These are phyloP conservation scores for Lecanicillium sp. DNA, from an alignment of 2,329 filamentous ascomycete species.

Conservation along the genomic window DNA sequence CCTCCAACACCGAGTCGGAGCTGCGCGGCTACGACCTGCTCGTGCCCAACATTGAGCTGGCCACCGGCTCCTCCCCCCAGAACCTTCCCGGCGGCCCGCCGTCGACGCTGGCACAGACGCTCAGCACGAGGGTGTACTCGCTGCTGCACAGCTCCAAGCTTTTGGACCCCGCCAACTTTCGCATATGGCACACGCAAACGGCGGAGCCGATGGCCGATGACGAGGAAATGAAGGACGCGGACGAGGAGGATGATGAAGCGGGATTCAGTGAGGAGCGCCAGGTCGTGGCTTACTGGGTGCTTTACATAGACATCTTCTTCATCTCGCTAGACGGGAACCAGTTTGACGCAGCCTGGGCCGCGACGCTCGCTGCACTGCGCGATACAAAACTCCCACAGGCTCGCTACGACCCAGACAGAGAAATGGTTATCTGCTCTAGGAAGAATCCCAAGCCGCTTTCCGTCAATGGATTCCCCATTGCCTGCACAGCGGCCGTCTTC, in stretches of 20 bases:
- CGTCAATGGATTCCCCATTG: slow-evolving; percentile 63
- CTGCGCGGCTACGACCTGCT: slow-evolving; percentile 63
- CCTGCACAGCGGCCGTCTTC: slow-evolving; percentile 75
- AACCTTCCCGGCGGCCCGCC: slow-evolving; percentile 82
- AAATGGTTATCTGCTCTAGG: slow-evolving; percentile 69
- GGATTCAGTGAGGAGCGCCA: slow-evolving; percentile 29
- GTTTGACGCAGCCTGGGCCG: slow-evolving; percentile 86
- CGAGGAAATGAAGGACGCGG: slow-evolving; percentile 30
- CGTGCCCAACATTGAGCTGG: slow-evolving; percentile 89
- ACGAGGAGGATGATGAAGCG: slow-evolving; percentile 26
- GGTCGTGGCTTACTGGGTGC: slow-evolving; percentile 87
- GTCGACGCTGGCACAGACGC: slow-evolving; percentile 70
- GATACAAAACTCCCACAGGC: slow-evolving; percentile 74
- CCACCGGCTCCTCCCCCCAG: slow-evolving; percentile 81
- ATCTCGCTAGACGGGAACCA: slow-evolving; percentile 88
- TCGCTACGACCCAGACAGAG: slow-evolving; percentile 76
- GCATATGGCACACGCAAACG: slow-evolving; percentile 61
- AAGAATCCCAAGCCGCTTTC: slow-evolving; percentile 49
- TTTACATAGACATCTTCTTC: slow-evolving; percentile 94
- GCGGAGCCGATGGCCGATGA: slow-evolving; percentile 43
- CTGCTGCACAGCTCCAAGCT: slow-evolving; percentile 67
- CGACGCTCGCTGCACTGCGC: slow-evolving; percentile 71
- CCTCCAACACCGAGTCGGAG: slow-evolving; percentile 38
- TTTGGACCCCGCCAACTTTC: slow-evolving; percentile 60
- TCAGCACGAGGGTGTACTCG: slow-evolving; percentile 73